These are phyloP conservation scores for Boehmeria nivea DNA, from an alignment of 306 rosid genomes.

Conservation along the genomic window DNA sequence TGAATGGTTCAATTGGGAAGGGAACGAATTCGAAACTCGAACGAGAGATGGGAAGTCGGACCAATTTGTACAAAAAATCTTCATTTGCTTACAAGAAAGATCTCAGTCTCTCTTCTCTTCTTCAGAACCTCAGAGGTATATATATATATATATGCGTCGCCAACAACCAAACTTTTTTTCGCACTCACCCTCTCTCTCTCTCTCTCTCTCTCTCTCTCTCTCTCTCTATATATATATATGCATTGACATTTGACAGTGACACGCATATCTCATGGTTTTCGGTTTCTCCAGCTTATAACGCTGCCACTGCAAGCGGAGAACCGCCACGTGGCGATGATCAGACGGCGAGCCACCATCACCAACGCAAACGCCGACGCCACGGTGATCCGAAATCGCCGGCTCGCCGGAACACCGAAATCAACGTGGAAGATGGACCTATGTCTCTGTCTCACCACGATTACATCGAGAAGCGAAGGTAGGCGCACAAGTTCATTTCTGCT, in stretches of 20 bases:
- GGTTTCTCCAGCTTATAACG: constrained; percentile 55
- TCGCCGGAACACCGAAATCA: constrained; percentile 8
- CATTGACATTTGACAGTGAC: too few species aligned
- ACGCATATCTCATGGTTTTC: neutral
- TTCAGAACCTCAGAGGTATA: constrained; percentile 58
- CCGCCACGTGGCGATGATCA: constrained; percentile 12
- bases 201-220: too few species aligned
- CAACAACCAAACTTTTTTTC: too few species aligned
- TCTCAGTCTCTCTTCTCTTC: constrained; percentile 61
- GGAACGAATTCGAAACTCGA: neutral
- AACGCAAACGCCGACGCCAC: constrained; percentile 35
- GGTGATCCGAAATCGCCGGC: constrained; percentile 24
- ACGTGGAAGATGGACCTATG: constrained; percentile 45
- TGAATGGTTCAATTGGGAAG: too few species aligned
- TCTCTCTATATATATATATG: too few species aligned
- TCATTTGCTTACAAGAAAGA: constrained; percentile 69
- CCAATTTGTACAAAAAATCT: constrained; percentile 73
- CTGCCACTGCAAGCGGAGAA: constrained; percentile 28
- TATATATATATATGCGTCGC: too few species aligned
- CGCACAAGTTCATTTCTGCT: too few species aligned
- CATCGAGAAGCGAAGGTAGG: constrained; percentile 56
- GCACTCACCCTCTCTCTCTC: too few species aligned
- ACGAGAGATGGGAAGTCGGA: constrained; percentile 45
- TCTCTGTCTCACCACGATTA: constrained; percentile 80
- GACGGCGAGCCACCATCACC: neutral